Conservation (phyloP, 129 eudicot genomes). For the Artemisia tridentata region DNA sequence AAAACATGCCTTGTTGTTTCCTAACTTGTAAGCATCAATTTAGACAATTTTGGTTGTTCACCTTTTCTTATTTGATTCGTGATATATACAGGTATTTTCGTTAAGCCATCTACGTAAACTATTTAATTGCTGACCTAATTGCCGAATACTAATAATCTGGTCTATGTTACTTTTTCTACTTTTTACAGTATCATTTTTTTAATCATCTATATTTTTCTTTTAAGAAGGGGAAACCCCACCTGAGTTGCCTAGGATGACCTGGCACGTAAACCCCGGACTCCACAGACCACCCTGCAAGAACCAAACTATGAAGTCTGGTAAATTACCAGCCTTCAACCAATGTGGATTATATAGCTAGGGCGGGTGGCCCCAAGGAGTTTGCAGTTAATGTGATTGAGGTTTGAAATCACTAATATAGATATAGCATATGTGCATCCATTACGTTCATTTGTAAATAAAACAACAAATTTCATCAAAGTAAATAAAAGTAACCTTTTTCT, state of each 20-base stretch:
- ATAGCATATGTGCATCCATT: slow-evolving; percentile 57
- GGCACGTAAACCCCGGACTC: no score
- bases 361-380: no score
- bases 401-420: slow-evolving; percentile 14
- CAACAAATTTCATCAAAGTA: neutral
- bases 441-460: slow-evolving; percentile 33
- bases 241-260: no score
- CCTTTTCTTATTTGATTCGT: neutral
- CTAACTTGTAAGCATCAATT: no score
- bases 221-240: no score
- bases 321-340: no score
- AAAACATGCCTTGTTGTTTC: neutral
- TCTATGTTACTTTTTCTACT: slow-evolving; percentile 5
- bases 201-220: no score
- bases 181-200: neutral
- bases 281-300: no score
- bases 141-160: neutral
- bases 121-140: slow-evolving; percentile 1
- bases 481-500: slow-evolving; percentile 54
- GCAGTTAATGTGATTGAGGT: neutral
- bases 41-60: no score
- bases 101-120: neutral
- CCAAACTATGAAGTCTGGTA: no score
- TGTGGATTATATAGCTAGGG: no score
- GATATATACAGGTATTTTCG: neutral